phyloP scores from a whole-genome alignment of 2,329 filamentous ascomycete species.

The Mycosphaerella sp. region DNA sequence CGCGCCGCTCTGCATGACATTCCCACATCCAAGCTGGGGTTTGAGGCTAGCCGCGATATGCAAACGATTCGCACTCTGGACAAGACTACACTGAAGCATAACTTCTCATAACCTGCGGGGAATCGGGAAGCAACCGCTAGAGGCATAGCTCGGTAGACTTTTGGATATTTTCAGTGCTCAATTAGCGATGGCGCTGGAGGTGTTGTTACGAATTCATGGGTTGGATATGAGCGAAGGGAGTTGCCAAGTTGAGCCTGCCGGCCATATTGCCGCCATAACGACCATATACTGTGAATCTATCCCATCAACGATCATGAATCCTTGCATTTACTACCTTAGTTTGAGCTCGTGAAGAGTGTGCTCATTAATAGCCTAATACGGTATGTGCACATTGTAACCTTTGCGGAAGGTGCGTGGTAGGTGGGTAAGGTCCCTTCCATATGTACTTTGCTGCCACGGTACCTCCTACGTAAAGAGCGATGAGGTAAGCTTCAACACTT shows the following conservation, averaged over 20 bases:
- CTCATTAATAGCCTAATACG: background rate
- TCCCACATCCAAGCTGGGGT: conserved; percentile 35
- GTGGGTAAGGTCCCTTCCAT: no score
- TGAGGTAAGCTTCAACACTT: no score
- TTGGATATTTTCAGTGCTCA: background rate
- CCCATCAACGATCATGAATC: background rate
- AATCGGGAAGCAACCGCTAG: background rate
- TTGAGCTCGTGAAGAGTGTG: background rate
- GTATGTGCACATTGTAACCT: background rate
- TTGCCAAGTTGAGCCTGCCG: background rate
- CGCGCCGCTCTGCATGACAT: conserved; percentile 32
- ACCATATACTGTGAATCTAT: no score
- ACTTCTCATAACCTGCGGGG: conserved; percentile 12
- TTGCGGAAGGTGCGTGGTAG: background rate
- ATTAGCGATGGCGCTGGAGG: conserved; percentile 13
- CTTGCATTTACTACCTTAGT: background rate
- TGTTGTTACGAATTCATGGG: background rate
- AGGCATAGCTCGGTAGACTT: no score
- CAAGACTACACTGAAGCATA: conserved; percentile 33
- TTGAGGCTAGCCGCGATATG: conserved; percentile 34
- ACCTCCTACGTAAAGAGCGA: no score
- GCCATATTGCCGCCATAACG: background rate
- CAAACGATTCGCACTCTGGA: conserved; percentile 34
- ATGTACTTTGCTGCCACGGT: no score
- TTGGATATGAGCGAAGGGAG: background rate